Conservation (phyloP, 805 yeast genomes). For the Candida argentea region DNA sequence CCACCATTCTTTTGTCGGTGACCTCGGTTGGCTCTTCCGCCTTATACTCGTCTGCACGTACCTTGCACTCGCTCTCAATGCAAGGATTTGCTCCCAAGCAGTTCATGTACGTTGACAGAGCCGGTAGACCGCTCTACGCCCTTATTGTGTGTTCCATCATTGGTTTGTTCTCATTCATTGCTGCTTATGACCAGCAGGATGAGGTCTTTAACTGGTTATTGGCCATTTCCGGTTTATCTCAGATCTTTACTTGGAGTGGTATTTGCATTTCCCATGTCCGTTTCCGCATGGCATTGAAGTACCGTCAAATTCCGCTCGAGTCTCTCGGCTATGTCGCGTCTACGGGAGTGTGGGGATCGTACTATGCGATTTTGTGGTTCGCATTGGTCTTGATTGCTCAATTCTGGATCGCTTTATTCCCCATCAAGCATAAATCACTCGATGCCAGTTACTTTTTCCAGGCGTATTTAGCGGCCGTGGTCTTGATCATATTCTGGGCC, state of each 20-base stretch:
- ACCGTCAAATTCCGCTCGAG: slow-evolving; percentile 16
- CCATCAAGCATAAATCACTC: slow-evolving; percentile 19
- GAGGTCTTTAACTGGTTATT: slow-evolving; percentile 33
- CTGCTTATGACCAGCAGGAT: slow-evolving; percentile 29
- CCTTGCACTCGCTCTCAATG: slow-evolving; percentile 31
- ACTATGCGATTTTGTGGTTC: slow-evolving; percentile 21
- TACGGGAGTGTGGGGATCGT: slow-evolving; percentile 32
- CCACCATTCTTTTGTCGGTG: slow-evolving; percentile 30
- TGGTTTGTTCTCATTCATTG: slow-evolving; percentile 30
- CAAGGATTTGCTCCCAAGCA: slow-evolving; percentile 31
- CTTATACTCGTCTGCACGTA: slow-evolving; percentile 32
- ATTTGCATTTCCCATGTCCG: slow-evolving; percentile 31
- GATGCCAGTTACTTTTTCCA: slow-evolving; percentile 21
- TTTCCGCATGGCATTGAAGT: slow-evolving; percentile 28
- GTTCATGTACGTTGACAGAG: slow-evolving; percentile 30
- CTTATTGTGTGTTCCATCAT: slow-evolving; percentile 22
- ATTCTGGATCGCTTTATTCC: slow-evolving; percentile 36
- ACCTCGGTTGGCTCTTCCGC: slow-evolving; percentile 34
- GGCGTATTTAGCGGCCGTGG: slow-evolving; percentile 23
- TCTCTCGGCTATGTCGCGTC: slow-evolving; percentile 26
- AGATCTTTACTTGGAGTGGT: slow-evolving; percentile 33
- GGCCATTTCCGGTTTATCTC: slow-evolving; percentile 32
- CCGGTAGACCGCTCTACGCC: slow-evolving; percentile 32
- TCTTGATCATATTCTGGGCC: slow-evolving; percentile 19
- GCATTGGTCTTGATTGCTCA: slow-evolving; percentile 29